Conservation (phyloP, 495 filamentous ascomycete species). For the Penicillium arizonense region DNA sequence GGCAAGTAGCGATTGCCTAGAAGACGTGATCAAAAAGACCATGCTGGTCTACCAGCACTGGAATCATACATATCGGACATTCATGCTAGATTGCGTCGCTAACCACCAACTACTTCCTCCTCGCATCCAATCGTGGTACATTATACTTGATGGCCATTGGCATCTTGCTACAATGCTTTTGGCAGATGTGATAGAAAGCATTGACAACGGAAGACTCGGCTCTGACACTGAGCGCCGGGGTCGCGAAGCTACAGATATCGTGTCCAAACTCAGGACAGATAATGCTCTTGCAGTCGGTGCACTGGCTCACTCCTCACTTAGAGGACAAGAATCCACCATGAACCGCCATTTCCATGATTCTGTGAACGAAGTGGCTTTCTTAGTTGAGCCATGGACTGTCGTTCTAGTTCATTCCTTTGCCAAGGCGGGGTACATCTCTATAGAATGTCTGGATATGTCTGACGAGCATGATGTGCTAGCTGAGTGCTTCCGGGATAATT, state of each 20-base stretch:
- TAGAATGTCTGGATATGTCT: constrained; percentile 14
- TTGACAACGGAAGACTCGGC: constrained; percentile 30
- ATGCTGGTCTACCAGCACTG: constrained; percentile 43
- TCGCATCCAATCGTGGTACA: constrained; percentile 49
- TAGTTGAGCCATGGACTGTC: constrained; percentile 48
- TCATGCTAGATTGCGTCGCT: constrained; percentile 42
- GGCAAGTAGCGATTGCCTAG: constrained; percentile 22
- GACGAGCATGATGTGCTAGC: constrained; percentile 1
- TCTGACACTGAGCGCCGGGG: constrained; percentile 19
- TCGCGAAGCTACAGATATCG: constrained; percentile 24
- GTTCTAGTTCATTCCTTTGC: constrained; percentile 43
- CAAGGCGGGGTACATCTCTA: constrained; percentile 34
- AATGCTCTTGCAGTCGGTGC: constrained; percentile 35
- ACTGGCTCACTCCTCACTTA: constrained; percentile 33
- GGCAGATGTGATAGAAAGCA: constrained; percentile 41
- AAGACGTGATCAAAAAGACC: constrained; percentile 34
- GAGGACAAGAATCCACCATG: constrained; percentile 10
- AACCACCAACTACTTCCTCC: constrained; percentile 38
- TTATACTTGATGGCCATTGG: constrained; percentile 47
- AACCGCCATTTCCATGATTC: constrained; percentile 21
- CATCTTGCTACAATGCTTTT: constrained; percentile 45
- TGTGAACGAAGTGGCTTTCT: constrained; percentile 33
- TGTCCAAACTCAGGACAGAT: constrained; percentile 27
- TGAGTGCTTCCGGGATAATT: constrained; percentile 19
- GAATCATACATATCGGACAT: constrained; percentile 38